Conservation (phyloP, 139 green algal species). For the Mesostigma viride region DNA sequence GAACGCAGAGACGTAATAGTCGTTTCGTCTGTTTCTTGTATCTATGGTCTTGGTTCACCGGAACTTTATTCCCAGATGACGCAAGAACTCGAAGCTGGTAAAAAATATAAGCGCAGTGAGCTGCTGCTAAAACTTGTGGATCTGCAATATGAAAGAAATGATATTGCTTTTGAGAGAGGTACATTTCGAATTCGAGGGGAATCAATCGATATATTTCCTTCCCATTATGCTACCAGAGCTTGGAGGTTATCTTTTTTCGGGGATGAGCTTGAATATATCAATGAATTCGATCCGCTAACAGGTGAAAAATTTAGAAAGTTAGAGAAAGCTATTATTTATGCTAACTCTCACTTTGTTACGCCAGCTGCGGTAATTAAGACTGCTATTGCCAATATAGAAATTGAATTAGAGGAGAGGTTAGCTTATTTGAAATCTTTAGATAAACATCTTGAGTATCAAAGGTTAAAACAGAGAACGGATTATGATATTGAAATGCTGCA, state of each 20-base stretch:
- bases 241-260: background rate
- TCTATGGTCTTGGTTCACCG: conserved; percentile 31
- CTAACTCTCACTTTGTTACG: conserved; percentile 16
- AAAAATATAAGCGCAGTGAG: background rate
- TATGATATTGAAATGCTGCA: conserved; percentile 21
- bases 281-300: background rate
- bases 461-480: conserved; percentile 7
- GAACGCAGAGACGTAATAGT: conserved; percentile 20
- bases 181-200: background rate
- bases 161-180: background rate
- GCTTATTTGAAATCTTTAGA: background rate
- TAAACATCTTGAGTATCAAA: conserved; percentile 7
- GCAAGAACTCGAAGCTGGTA: background rate
- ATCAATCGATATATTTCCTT: background rate
- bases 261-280: background rate
- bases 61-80: conserved; percentile 12
- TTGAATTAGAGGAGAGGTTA: conserved; percentile 6
- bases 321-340: conserved; percentile 8
- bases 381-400: conserved; percentile 8
- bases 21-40: conserved; percentile 21
- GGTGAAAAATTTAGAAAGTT: background rate
- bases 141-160: background rate
- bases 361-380: background rate
- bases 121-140: conserved; percentile 1
- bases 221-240: background rate